Percentiles rank a stretch among this genome's conserved stretches.
Conservation (phyloP, 2,329 filamentous ascomycete genomes). For the Pseudocercospora cruenta region DNA sequence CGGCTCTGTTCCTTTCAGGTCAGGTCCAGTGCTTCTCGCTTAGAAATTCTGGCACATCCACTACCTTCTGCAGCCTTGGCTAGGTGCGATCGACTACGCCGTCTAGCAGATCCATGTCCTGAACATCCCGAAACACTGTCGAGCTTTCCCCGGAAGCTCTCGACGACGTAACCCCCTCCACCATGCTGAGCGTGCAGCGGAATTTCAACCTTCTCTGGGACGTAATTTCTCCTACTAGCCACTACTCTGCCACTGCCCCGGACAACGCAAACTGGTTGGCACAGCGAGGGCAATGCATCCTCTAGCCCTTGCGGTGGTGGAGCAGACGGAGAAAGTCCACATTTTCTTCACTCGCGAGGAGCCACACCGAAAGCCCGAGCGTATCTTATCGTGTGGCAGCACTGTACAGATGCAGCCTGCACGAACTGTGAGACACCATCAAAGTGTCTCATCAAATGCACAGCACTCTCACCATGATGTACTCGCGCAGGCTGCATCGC, state of each 20-base stretch:
- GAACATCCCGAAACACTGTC: slow-evolving; percentile 11
- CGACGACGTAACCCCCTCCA: background rate
- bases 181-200: background rate
- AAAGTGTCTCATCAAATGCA: background rate
- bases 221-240: background rate
- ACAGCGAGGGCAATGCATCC: background rate
- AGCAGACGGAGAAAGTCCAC: background rate
- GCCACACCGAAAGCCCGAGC: background rate
- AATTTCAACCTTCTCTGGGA: background rate
- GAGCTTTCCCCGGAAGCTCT: slow-evolving; percentile 20
- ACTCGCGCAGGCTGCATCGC: background rate
- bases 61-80: background rate
- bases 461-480: slow-evolving; percentile 7
- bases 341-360: background rate
- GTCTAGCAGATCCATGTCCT: background rate
- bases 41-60: background rate
- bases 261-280: background rate
- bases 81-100: background rate
- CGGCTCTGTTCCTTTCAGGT: background rate
- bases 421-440: background rate
- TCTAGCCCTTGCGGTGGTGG: background rate
- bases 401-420: background rate
- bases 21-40: background rate
- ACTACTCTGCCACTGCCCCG: background rate
- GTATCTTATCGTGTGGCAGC: background rate